phyloP scores from a whole-genome alignment of 805 yeast species.

The Candida qinlingensis region DNA sequence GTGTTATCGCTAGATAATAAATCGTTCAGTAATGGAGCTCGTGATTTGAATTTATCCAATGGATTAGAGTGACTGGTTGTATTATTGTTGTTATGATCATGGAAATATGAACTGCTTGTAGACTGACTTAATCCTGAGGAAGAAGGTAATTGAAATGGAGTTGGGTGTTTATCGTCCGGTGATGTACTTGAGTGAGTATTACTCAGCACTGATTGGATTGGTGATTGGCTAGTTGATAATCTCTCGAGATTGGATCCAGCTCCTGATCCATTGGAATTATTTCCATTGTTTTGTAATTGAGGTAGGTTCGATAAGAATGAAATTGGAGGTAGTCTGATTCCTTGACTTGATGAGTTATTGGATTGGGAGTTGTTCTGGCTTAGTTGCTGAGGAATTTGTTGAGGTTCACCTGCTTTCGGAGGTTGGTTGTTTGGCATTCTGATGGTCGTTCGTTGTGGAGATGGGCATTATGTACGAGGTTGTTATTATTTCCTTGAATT shows the following conservation, averaged over 20 bases:
- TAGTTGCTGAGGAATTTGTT: not conserved
- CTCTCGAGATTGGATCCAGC: not conserved
- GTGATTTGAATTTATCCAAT: slow-evolving; percentile 3
- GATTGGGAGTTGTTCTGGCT: not conserved
- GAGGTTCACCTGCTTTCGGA: not conserved
- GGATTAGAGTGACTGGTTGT: not conserved
- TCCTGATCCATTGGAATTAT: not conserved
- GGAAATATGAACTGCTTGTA: not conserved
- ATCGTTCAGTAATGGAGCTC: slow-evolving; percentile 7
- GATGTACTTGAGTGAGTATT: not conserved
- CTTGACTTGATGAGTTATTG: slow-evolving; percentile 6
- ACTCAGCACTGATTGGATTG: not conserved
- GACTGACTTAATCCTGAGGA: not conserved
- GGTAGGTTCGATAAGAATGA: slow-evolving; percentile 27
- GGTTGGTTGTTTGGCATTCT: not conserved
- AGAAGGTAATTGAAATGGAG: not conserved
- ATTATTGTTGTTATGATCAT: not conserved
- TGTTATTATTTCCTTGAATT: too few relatives aligned
- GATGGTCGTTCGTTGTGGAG: too few relatives aligned
- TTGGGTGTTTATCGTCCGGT: not conserved
- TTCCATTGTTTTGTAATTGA: slow-evolving; percentile 1
- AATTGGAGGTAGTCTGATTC: slow-evolving; percentile 35
- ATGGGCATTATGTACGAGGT: too few relatives aligned
- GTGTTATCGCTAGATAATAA: not conserved
- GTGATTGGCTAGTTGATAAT: not conserved